Evolutionary conservation across 2,329 filamentous ascomycete genomes (phyloP).

Genomic region (Penicillium sp.): DNA sequence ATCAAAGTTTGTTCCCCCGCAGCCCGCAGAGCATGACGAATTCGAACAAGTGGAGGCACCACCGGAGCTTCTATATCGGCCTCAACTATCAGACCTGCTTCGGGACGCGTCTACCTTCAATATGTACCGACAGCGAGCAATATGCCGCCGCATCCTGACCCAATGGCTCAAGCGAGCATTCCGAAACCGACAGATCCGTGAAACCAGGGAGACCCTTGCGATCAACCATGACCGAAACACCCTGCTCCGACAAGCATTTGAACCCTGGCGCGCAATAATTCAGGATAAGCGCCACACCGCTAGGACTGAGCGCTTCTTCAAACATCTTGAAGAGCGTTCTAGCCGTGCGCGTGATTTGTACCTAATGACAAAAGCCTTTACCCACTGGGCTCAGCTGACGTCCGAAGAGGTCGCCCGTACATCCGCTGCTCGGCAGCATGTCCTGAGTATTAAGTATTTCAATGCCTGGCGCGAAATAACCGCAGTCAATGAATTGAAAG

Average conservation of each 20-base stretch:
- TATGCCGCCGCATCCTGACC: constrained; percentile 41
- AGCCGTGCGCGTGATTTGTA: constrained; percentile 64
- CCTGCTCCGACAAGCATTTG: constrained; percentile 54
- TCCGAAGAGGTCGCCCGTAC: constrained; percentile 65
- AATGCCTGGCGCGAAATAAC: constrained; percentile 68
- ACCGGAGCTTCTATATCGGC: constrained; percentile 46
- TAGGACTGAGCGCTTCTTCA: constrained; percentile 55
- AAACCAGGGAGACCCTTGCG: constrained; percentile 46
- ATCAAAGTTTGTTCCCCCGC: constrained; percentile 18
- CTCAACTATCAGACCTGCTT: constrained; percentile 51
- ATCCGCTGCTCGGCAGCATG: constrained; percentile 65
- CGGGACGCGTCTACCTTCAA: constrained; percentile 52
- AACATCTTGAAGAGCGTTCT: constrained; percentile 58
- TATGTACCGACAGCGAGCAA: constrained; percentile 41
- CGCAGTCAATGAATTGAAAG: constrained; percentile 56
- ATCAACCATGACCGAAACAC: constrained; percentile 49
- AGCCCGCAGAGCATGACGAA: constrained; percentile 22
- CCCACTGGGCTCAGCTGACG: constrained; percentile 66
- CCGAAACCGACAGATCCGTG: constrained; percentile 36
- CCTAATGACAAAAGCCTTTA: constrained; percentile 62
- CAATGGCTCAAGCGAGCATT: constrained; percentile 49
- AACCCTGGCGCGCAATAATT: constrained; percentile 48
- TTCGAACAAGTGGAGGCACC: constrained; percentile 31
- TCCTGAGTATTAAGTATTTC: constrained; percentile 67
- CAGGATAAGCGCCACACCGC: constrained; percentile 41